Evolutionary conservation across 345 rosid genomes (phyloP), one percentile per base, ranked within the genome.

Genomic region (Turritis glabra): DNA sequence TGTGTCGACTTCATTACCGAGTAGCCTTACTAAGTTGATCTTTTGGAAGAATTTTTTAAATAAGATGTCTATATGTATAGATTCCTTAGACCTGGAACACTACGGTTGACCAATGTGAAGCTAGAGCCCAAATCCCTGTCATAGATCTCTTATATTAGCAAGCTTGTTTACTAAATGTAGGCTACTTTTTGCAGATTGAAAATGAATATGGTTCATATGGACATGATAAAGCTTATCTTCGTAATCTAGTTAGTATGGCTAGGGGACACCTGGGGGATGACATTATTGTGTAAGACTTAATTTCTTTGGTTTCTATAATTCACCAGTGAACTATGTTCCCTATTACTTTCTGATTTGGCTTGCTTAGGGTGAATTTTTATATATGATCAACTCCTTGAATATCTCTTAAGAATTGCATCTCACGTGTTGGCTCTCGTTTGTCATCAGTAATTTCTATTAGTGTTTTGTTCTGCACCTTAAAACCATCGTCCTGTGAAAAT

Each of bases 141-240:
- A 12, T 63, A 43, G 21, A 23, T 57, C 21, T 13, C 19, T 50
- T 27, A 10, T 59, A 9, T 58, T 48, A 19, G 62, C 59, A 44
- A 62, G 32, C 8, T 55, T 55, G 8, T 54, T 46, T 27, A 21
- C 46, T 9, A 7, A 70, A 5, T 15, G n/a, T 52, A 62, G 44
- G 19, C 19, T 64, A 33, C 27, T 77, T 55, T 77, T 73, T 54
- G 61, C 89, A 94, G 98, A 85, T 91, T 66, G 97, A 94, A 86
- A 91, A 94, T 85, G 98, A 94, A 82, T 94, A 80, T 81, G 98
- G 98, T 50, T 94, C 98, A 35, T 94, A 82, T 85, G 98, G 97
- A 56, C 84, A 88, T 57, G 98, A 94, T 76, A 86, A 91, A 87
- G 80, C 78, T 55, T 94, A 94, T 82, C 94, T 94, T 76, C 83